phyloP scores from a whole-genome alignment of 805 yeast genomes.

The Candida peoriensis region DNA sequence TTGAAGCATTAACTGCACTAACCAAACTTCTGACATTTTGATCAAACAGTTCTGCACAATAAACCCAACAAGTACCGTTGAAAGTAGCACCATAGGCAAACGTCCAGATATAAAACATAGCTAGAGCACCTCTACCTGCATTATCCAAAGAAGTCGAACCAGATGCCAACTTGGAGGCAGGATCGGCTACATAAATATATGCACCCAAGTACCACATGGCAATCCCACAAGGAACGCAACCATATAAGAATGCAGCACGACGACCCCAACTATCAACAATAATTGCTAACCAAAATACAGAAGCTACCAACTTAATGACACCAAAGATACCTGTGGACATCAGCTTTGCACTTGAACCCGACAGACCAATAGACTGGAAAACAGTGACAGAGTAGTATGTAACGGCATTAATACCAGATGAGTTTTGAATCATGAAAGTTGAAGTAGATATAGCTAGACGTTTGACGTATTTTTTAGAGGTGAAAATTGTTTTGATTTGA shows the following conservation, averaged over 20 bases:
- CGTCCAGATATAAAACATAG: conserved; percentile 17
- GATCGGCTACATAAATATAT: conserved; percentile 10
- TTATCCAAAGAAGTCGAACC: conserved; percentile 13
- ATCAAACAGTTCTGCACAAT: conserved; percentile 15
- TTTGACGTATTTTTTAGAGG: conserved; percentile 26
- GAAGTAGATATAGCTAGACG: conserved; percentile 35
- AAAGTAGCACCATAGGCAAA: conserved; percentile 13
- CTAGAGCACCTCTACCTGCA: conserved; percentile 12
- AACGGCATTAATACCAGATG: conserved; percentile 46
- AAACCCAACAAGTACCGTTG: conserved; percentile 19
- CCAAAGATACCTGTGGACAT: conserved; percentile 52
- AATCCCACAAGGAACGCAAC: conserved; percentile 10
- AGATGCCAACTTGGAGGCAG: conserved; percentile 1
- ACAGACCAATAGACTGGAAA: conserved; percentile 44
- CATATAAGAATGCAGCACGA: conserved; percentile 8
- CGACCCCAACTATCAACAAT: conserved; percentile 17
- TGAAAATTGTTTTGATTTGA: conserved; percentile 33
- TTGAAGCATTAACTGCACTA: conserved; percentile 10
- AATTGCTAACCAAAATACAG: conserved; percentile 9
- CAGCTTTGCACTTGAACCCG: conserved; percentile 37
- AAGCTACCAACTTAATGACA: conserved; percentile 37
- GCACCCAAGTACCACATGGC: conserved; percentile 17
- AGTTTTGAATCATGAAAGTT: conserved; percentile 39
- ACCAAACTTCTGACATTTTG: conserved; percentile 10
- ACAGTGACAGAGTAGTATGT: conserved; percentile 49